Conservation (phyloP, 2,329 filamentous ascomycete genomes). For the Colletotrichum horii region DNA sequence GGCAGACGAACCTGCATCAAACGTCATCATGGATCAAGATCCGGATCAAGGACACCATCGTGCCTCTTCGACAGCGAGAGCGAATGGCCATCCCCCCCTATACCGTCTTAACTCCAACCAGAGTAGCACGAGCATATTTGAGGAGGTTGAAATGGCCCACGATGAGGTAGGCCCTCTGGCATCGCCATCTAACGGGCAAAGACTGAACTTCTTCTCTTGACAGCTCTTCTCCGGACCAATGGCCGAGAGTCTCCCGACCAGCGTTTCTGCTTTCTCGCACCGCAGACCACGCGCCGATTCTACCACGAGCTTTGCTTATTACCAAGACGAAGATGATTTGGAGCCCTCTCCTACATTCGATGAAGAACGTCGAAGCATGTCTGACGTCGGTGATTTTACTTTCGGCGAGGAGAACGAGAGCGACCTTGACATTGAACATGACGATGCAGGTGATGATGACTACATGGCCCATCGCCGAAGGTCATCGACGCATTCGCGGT, state of each 20-base stretch:
- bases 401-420: slow-evolving; percentile 44
- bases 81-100: slow-evolving; percentile 36
- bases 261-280: slow-evolving; percentile 89
- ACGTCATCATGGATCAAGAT: not conserved
- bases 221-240: slow-evolving; percentile 88
- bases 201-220: not conserved
- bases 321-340: slow-evolving; percentile 65
- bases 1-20: not conserved
- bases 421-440: slow-evolving; percentile 42
- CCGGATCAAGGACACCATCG: not conserved
- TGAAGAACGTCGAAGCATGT: slow-evolving; percentile 34
- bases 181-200: not conserved
- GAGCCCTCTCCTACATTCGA: slow-evolving; percentile 25
- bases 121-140: slow-evolving; percentile 82
- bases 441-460: slow-evolving; percentile 44
- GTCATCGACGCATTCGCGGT: slow-evolving; percentile 65
- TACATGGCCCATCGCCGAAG: slow-evolving; percentile 62
- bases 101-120: slow-evolving; percentile 74
- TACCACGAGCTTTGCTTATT: slow-evolving; percentile 87
- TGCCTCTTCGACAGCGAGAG: slow-evolving; percentile 3
- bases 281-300: slow-evolving; percentile 83
- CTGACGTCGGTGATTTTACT: slow-evolving; percentile 44
- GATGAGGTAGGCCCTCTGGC: slow-evolving; percentile 71
- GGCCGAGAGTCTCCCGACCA: slow-evolving; percentile 94
- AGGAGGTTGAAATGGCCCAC: slow-evolving; percentile 98